phyloP scores from a whole-genome alignment of 2,329 filamentous ascomycete genomes.

The Niveomyces coronatus region DNA sequence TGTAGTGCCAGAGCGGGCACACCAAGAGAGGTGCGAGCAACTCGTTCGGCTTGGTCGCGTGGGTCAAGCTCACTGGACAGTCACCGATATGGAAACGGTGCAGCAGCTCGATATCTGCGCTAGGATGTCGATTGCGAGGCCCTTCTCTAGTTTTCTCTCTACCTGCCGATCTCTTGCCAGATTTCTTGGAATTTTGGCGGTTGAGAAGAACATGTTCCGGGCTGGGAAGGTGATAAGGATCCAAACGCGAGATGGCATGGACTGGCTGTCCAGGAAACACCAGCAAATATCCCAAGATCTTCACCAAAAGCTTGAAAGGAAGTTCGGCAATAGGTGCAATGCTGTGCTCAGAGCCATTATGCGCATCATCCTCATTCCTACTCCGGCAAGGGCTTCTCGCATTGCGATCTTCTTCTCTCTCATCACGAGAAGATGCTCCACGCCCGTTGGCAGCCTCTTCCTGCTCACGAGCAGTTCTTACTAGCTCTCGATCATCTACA shows the following conservation, averaged over 20 bases:
- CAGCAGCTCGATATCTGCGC: constrained; percentile 15
- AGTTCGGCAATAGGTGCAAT: constrained; percentile 12
- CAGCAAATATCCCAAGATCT: constrained; percentile 27
- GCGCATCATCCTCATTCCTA: too few relatives aligned
- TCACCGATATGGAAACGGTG: constrained; percentile 30
- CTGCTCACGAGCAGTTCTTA: too few relatives aligned
- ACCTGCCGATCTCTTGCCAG: too few relatives aligned
- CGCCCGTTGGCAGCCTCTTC: too few relatives aligned
- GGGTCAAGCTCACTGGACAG: constrained; percentile 21
- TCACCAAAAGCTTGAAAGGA: constrained; percentile 18
- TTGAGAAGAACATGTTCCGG: background rate
- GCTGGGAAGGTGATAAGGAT: constrained; percentile 16
- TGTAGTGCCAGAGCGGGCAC: constrained; percentile 28
- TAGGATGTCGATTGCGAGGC: too few relatives aligned
- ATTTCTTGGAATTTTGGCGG: too few relatives aligned
- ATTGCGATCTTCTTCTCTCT: too few relatives aligned
- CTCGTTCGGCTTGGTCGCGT: constrained; percentile 23
- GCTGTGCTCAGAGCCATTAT: too few relatives aligned
- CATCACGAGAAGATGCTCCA: too few relatives aligned
- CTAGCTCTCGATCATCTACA: background rate
- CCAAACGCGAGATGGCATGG: constrained; percentile 36
- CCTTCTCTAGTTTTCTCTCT: too few relatives aligned
- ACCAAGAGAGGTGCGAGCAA: constrained; percentile 30
- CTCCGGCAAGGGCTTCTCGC: too few relatives aligned
- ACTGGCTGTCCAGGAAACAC: constrained; percentile 24